Evolutionary conservation across 2,329 filamentous ascomycete species (phyloP).

Genomic region (Aschersonia sp.): DNA sequence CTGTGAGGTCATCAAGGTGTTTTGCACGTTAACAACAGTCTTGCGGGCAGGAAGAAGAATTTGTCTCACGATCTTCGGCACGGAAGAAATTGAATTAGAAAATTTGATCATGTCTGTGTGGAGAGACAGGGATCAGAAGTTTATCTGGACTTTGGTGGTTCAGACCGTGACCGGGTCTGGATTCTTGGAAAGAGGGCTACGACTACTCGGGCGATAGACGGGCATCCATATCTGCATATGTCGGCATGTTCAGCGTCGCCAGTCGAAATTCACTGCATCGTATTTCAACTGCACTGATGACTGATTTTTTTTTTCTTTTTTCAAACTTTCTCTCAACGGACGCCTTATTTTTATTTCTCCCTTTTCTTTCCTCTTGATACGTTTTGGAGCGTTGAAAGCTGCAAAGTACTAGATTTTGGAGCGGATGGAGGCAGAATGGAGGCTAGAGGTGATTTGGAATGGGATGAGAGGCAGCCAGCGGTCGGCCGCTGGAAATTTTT

Average conservation of each 20-base stretch:
- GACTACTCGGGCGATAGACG: not conserved
- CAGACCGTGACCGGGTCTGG: not conserved
- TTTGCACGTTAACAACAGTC: not conserved
- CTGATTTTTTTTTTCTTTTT: not conserved
- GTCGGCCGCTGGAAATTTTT: not conserved
- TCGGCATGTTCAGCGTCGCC: slow-evolving; percentile 7
- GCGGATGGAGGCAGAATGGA: not conserved
- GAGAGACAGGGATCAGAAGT: not conserved
- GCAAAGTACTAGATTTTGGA: not conserved
- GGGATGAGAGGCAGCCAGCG: not conserved
- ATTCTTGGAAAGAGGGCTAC: not conserved
- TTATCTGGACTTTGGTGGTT: not conserved
- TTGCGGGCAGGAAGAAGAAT: too few relatives aligned
- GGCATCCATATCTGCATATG: slow-evolving; percentile 6
- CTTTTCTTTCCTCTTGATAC: not conserved
- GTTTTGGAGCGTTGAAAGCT: not conserved
- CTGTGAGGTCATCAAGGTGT: slow-evolving; percentile 36
- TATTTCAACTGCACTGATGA: not conserved
- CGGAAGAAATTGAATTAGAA: too few relatives aligned
- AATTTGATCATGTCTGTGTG: not conserved
- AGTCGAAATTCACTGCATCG: not conserved
- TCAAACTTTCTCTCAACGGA: too few relatives aligned
- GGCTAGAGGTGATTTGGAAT: not conserved
- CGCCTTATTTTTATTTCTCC: not conserved
- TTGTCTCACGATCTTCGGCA: too few relatives aligned